Evolutionary conservation across 306 rosid species (phyloP).

Genomic region (Comarum palustre): DNA sequence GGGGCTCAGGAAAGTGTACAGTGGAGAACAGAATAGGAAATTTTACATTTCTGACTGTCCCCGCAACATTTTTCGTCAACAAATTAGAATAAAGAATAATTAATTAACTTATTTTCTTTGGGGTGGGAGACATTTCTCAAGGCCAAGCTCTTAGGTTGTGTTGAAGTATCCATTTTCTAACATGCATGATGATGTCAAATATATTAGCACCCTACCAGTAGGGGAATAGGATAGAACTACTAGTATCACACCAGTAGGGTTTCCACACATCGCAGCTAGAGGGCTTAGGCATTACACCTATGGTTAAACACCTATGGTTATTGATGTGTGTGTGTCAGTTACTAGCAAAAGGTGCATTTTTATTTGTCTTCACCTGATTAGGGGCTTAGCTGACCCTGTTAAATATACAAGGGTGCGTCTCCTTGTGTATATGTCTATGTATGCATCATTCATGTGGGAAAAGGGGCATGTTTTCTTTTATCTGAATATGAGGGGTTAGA

Average conservation of each 20-base stretch:
- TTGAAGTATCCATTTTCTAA: neutral
- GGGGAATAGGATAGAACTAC: neutral
- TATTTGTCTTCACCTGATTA: neutral
- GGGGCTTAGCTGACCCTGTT: neutral
- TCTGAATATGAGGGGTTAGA: neutral
- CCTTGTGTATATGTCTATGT: too few relatives aligned
- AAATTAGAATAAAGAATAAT: too few relatives aligned
- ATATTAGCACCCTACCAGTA: neutral
- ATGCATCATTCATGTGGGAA: neutral
- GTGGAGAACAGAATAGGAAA: neutral
- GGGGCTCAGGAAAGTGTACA: neutral
- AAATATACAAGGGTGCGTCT: neutral
- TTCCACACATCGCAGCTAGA: neutral
- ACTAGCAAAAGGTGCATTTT: neutral
- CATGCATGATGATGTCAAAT: neutral
- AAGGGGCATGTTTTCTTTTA: neutral
- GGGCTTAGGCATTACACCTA: neutral
- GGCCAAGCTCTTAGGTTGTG: neutral
- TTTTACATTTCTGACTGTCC: neutral
- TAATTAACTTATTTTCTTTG: too few relatives aligned
- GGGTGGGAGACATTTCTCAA: neutral
- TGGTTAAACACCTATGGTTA: too few relatives aligned
- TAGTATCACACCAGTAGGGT: neutral
- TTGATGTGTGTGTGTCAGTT: too few relatives aligned
- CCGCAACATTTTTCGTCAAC: too few relatives aligned